phyloP scores from a whole-genome alignment of 768 basidiomycete species.

The Termitomyces sp. region DNA sequence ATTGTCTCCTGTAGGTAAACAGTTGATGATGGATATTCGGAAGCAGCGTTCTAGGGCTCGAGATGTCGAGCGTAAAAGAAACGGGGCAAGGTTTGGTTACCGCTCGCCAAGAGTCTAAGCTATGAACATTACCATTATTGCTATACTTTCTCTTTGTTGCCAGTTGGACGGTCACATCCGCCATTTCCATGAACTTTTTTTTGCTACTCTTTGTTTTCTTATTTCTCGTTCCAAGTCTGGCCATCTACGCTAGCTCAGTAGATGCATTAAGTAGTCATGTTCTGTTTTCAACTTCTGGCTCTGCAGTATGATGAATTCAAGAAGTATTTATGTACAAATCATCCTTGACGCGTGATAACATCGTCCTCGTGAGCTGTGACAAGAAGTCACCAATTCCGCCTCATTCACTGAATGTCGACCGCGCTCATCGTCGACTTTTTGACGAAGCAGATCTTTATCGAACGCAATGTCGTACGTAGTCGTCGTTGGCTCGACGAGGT shows the following conservation, averaged over 20 bases:
- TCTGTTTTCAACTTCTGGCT: background rate
- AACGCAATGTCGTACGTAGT: constrained; percentile 39
- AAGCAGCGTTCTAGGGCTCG: constrained; percentile 36
- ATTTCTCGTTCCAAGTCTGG: background rate
- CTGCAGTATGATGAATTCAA: background rate
- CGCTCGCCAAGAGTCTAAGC: background rate
- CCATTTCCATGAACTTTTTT: constrained; percentile 2
- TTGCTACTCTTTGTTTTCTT: background rate
- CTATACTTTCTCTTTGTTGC: background rate
- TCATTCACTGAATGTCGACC: constrained; percentile 25
- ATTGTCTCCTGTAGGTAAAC: constrained; percentile 59
- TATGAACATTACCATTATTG: background rate
- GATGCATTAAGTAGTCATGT: background rate
- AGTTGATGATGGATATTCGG: constrained; percentile 64
- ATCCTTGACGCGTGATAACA: too few relatives aligned
- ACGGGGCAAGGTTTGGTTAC: constrained; percentile 7
- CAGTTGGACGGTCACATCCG: background rate
- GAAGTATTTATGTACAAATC: background rate
- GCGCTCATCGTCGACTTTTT: constrained; percentile 39
- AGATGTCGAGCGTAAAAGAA: constrained; percentile 25
- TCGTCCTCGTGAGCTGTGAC: too few relatives aligned
- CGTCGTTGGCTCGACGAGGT: background rate
- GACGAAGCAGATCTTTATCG: constrained; percentile 46
- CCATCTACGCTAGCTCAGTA: background rate
- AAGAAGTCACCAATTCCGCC: too few relatives aligned